These are phyloP conservation scores for Rosa chinensis DNA, from an alignment of 306 rosid genomes.

Conservation along the genomic window DNA sequence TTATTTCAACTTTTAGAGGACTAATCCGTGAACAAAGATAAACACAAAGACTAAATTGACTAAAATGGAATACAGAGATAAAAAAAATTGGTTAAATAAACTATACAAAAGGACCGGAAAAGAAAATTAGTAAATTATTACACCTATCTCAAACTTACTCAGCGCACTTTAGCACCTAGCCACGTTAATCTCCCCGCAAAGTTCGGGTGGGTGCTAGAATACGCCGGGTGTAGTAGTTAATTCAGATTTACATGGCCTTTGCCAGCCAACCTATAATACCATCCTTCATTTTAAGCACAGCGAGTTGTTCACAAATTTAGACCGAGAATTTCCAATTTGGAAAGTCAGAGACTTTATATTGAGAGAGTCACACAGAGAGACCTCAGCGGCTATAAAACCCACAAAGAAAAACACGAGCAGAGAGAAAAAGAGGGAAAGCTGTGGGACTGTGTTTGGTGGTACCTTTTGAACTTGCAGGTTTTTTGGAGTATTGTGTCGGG, in stretches of 20 bases:
- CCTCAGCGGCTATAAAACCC: neutral
- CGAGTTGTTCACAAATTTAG: neutral
- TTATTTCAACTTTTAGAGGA: too few relatives aligned
- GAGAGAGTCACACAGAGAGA: conserved; percentile 8
- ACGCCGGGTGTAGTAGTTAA: conserved; percentile 20
- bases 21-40: neutral
- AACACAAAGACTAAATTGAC: neutral
- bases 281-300: conserved; percentile 4
- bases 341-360: conserved; percentile 15
- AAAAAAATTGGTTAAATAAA: neutral
- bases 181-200: neutral
- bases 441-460: conserved; percentile 27
- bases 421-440: conserved; percentile 16
- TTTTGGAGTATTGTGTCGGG: conserved; percentile 95
- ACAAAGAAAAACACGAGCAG: neutral
- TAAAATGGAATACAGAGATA: neutral
- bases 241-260: neutral
- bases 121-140: neutral
- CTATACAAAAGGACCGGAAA: neutral
- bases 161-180: conserved; percentile 20
- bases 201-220: conserved; percentile 31
- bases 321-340: conserved; percentile 26
- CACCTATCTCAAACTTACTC: neutral
- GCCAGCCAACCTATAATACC: neutral
- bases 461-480: conserved; percentile 70